Percentiles rank a stretch among this genome's conserved stretches.
Evolutionary conservation across 2,329 filamentous ascomycete genomes (phyloP).

Genomic region (Myriosclerotinia scirpicola): DNA sequence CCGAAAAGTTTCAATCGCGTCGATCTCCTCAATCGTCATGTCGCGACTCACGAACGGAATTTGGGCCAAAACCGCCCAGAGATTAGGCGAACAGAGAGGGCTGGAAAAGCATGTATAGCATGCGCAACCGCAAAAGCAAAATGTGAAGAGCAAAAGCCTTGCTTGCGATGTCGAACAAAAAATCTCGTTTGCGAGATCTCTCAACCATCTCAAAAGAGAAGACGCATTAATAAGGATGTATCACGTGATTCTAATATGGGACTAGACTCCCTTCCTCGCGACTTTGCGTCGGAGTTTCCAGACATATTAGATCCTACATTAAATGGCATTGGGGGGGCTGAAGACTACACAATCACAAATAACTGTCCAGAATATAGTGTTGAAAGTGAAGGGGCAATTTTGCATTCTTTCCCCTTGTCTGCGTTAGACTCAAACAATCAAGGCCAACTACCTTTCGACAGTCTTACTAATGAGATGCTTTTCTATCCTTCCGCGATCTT

Average conservation of each 20-base stretch:
- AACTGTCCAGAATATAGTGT: too few relatives aligned
- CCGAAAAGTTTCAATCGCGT: slow-evolving; percentile 26
- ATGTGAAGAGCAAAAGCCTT: slow-evolving; percentile 34
- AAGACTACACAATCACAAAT: too few relatives aligned
- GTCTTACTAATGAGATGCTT: too few relatives aligned
- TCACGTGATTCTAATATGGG: not conserved
- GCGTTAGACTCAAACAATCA: too few relatives aligned
- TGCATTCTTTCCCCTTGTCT: too few relatives aligned
- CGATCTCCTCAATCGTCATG: slow-evolving; percentile 29
- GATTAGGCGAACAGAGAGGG: slow-evolving; percentile 25
- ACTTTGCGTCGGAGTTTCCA: too few relatives aligned
- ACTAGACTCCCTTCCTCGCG: not conserved
- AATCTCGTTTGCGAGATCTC: slow-evolving; percentile 25
- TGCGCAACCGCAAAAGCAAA: slow-evolving; percentile 30
- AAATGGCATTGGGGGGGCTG: too few relatives aligned
- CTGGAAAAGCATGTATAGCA: slow-evolving; percentile 27
- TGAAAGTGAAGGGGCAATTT: too few relatives aligned
- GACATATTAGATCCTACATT: too few relatives aligned
- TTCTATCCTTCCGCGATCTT: too few relatives aligned
- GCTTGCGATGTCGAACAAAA: slow-evolving; percentile 28
- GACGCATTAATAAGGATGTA: not conserved
- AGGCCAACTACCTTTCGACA: too few relatives aligned
- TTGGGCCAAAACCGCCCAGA: slow-evolving; percentile 5
- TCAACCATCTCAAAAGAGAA: not conserved
- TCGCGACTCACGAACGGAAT: slow-evolving; percentile 27